These are phyloP conservation scores for Citrullus colocynthis DNA, from an alignment of 306 rosid genomes.

Conservation along the genomic window DNA sequence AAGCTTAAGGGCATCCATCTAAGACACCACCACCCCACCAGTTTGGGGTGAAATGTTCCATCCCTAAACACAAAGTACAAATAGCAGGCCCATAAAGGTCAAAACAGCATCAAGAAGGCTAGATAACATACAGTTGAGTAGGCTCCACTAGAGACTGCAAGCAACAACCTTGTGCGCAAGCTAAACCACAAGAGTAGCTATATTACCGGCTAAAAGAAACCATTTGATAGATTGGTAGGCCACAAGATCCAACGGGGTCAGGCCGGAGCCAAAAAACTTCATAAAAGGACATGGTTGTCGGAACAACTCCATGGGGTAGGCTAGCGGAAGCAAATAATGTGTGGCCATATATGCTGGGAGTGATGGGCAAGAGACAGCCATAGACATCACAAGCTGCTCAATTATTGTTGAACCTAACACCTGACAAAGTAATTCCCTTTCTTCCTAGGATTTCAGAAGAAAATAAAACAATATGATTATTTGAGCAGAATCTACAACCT, in stretches of 20 bases:
- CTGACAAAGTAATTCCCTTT: constrained; percentile 17
- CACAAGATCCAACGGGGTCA: constrained; percentile 37
- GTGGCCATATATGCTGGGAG: constrained; percentile 43
- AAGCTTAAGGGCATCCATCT: constrained; percentile 60
- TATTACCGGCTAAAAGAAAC: constrained; percentile 54
- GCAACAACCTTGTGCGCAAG: constrained; percentile 48
- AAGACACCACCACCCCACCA: constrained; percentile 62
- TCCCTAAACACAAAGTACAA: constrained; percentile 48
- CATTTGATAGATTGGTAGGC: constrained; percentile 54
- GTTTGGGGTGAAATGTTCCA: constrained; percentile 32
- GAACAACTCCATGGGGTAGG: constrained; percentile 76
- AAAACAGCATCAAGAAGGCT: constrained; percentile 76
- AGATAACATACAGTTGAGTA: constrained; percentile 35
- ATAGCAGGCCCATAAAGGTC: constrained; percentile 60
- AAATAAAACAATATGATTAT: background rate
- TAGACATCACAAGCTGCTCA: constrained; percentile 24
- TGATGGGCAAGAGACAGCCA: constrained; percentile 51
- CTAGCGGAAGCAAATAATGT: constrained; percentile 39
- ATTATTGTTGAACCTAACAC: constrained; percentile 31
- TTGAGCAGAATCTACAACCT: background rate
- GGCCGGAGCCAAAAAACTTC: constrained; percentile 63
- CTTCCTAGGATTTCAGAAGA: background rate
- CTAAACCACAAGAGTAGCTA: constrained; percentile 52
- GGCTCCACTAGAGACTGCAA: constrained; percentile 23
- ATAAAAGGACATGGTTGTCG: constrained; percentile 53